A percentile compares a stretch with the other conserved stretches of the same genome.
These are phyloP conservation scores for Thalassiosira profunda DNA, from an alignment of 108 stramenopile genomes.

Conservation along the genomic window DNA sequence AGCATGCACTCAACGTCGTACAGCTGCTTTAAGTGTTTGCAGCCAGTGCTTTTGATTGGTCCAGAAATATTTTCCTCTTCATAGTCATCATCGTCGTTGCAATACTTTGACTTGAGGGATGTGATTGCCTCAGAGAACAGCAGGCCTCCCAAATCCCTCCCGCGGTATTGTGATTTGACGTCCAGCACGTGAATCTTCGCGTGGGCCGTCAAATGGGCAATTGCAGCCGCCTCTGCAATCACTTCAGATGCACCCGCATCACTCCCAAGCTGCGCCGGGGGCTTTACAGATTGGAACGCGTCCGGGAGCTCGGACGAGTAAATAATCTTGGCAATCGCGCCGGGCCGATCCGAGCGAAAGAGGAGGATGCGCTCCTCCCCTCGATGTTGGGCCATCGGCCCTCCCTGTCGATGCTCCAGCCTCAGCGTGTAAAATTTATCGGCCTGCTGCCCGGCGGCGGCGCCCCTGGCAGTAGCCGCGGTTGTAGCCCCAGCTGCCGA, in stretches of 20 bases:
- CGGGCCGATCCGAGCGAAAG: constrained; percentile 62
- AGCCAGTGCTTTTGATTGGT: neutral
- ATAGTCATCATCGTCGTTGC: constrained; percentile 19
- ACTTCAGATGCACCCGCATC: neutral
- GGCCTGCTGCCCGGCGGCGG: neutral
- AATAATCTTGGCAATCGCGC: constrained; percentile 71
- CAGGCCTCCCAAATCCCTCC: constrained; percentile 66
- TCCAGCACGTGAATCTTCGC: constrained; percentile 71
- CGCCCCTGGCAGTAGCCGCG: neutral
- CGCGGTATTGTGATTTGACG: constrained; percentile 62
- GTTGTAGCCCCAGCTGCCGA: neutral
- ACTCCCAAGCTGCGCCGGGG: neutral
- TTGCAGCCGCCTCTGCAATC: neutral
- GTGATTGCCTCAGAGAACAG: constrained; percentile 56
- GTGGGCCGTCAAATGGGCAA: constrained; percentile 4
- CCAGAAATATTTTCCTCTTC: constrained; percentile 7
- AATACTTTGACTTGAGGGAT: constrained; percentile 40
- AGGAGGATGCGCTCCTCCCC: constrained; percentile 72
- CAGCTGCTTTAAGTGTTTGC: constrained; percentile 10
- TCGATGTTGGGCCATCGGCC: constrained; percentile 34
- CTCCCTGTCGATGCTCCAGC: constrained; percentile 60
- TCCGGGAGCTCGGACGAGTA: constrained; percentile 48
- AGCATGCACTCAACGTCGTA: constrained; percentile 43
- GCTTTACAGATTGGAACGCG: neutral
- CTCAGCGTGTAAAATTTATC: constrained; percentile 45